Percentiles rank a stretch among this genome's conserved stretches.
Conservation (phyloP, 495 filamentous ascomycete species). For the Xylaria venustula region DNA sequence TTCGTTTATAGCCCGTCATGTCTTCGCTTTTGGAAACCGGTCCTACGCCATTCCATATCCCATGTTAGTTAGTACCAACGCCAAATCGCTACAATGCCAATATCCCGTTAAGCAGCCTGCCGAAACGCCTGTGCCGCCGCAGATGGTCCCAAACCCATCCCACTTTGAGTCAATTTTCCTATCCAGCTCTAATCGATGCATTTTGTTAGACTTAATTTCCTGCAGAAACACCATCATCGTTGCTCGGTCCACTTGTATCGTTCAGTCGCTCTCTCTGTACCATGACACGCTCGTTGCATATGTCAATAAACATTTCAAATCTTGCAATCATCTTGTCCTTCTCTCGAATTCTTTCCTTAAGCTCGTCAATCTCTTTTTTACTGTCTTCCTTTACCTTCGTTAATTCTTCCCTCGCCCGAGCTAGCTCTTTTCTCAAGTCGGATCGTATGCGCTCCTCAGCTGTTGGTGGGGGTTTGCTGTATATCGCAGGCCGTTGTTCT, state of each 20-base stretch:
- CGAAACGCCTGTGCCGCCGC: constrained; percentile 11
- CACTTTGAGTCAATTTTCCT: constrained; percentile 12
- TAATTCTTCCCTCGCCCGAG: constrained; percentile 47
- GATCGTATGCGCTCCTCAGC: constrained; percentile 56
- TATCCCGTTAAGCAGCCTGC: neutral
- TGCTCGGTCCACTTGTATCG: constrained; percentile 23
- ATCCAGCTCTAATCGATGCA: constrained; percentile 8
- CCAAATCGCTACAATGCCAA: constrained; percentile 10
- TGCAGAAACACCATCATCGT: constrained; percentile 8
- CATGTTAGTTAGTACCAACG: constrained; percentile 10
- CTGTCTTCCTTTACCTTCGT: constrained; percentile 44
- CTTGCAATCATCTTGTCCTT: constrained; percentile 55
- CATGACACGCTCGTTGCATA: constrained; percentile 58
- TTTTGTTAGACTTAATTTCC: constrained; percentile 15
- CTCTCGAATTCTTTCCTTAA: constrained; percentile 46
- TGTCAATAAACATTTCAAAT: constrained; percentile 61
- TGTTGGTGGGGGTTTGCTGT: constrained; percentile 54
- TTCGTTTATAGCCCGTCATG: constrained; percentile 14
- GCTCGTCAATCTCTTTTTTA: constrained; percentile 48
- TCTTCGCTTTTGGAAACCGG: constrained; percentile 5
- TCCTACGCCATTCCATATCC: constrained; percentile 1
- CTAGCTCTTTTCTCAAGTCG: constrained; percentile 51
- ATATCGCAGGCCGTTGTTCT: constrained; percentile 53
- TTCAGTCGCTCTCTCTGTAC: constrained; percentile 45
- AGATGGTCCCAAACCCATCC: neutral